A percentile compares a stretch with the other conserved stretches of the same genome.
phyloP scores from a whole-genome alignment of 2,329 filamentous ascomycete genomes.

The Pseudogymnoascus sp. region DNA sequence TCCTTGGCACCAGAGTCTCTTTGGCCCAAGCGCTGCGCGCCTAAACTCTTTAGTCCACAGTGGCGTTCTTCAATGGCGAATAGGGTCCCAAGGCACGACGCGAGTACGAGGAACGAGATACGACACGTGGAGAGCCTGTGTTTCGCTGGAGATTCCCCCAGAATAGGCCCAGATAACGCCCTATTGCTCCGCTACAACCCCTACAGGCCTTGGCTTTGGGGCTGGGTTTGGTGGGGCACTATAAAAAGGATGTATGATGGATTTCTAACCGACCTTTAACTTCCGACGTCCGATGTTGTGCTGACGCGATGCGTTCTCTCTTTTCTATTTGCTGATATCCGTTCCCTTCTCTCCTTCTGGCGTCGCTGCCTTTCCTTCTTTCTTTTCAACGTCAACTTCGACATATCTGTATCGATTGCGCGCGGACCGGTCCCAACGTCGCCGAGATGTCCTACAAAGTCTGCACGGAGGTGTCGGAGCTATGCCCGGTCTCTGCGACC shows the following conservation, averaged over 20 bases:
- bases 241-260: background rate
- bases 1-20: background rate
- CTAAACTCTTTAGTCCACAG: background rate
- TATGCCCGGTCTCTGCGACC: slow-evolving; percentile 12
- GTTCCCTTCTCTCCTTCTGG: background rate
- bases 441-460: slow-evolving; percentile 3
- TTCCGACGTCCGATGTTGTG: background rate
- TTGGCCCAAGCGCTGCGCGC: background rate
- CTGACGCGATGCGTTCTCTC: background rate
- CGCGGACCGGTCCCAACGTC: background rate
- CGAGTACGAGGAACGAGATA: slow-evolving; percentile 7
- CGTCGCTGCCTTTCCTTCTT: background rate
- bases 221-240: background rate
- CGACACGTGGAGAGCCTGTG: background rate
- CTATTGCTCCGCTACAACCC: background rate
- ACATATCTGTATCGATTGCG: background rate
- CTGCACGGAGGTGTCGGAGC: background rate
- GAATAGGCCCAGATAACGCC: background rate
- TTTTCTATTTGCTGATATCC: background rate
- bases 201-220: background rate
- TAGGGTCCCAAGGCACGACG: background rate
- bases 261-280: slow-evolving; percentile 5
- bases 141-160: background rate
- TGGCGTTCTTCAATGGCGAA: background rate
- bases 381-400: background rate